These are phyloP conservation scores for Gonapodya prolifera DNA, from an alignment of 192 early-diverging fungal genomes.

Conservation along the genomic window DNA sequence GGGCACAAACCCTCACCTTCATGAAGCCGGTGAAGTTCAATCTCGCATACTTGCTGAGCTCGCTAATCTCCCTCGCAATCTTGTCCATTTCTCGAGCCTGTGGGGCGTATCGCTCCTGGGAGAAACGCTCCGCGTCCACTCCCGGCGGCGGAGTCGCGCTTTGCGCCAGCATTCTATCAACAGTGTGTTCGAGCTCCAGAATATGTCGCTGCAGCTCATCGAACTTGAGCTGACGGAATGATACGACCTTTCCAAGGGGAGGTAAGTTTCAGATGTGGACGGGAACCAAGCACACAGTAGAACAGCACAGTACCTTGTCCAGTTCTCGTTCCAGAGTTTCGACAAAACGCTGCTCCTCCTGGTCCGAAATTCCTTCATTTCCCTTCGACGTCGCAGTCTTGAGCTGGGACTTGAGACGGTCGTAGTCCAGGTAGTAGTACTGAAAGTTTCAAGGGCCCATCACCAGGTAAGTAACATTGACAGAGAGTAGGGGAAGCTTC, in stretches of 20 bases:
- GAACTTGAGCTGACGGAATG: constrained; percentile 60
- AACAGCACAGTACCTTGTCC: neutral
- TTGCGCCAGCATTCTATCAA: constrained; percentile 38
- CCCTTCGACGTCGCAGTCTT: neutral
- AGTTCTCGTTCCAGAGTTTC: neutral
- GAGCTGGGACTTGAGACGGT: neutral
- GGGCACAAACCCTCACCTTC: neutral
- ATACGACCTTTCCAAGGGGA: constrained; percentile 35
- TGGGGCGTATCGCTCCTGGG: constrained; percentile 3
- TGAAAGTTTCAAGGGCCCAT: too few relatives aligned
- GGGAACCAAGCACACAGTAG: too few relatives aligned
- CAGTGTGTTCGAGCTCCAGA: constrained; percentile 44
- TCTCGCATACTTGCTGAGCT: constrained; percentile 59
- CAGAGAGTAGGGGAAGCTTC: too few relatives aligned
- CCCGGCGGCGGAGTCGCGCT: constrained; percentile 25
- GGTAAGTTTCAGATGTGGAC: too few relatives aligned
- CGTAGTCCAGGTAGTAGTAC: constrained; percentile 4
- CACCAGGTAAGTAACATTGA: too few relatives aligned
- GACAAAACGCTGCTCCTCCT: neutral
- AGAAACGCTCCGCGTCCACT: constrained; percentile 26
- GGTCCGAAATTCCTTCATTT: neutral
- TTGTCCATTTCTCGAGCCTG: constrained; percentile 52
- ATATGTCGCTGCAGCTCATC: constrained; percentile 59
- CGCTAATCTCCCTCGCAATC: constrained; percentile 66
- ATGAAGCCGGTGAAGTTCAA: constrained; percentile 73